Percentiles rank a stretch among this genome's conserved stretches.
Evolutionary conservation across 495 filamentous ascomycete genomes (phyloP).

Genomic region (Hypoxylon lienhwacheense): DNA sequence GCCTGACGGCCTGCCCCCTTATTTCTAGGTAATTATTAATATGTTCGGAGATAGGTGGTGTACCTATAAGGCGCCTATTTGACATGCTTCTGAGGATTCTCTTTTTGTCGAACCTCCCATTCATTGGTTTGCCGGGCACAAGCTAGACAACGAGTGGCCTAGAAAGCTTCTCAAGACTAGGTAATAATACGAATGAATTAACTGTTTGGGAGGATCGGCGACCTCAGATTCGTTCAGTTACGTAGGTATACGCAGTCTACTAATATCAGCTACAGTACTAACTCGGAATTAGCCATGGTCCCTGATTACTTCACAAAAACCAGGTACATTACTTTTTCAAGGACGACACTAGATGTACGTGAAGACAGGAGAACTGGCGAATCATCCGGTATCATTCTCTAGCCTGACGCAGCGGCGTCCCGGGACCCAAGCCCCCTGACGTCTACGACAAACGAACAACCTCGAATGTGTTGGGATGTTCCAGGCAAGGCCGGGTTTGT

Average conservation of each 20-base stretch:
- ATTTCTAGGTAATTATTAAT: too few relatives aligned
- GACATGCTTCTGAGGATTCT: conserved; percentile 2
- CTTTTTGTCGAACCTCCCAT: background rate
- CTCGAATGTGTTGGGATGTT: conserved; percentile 44
- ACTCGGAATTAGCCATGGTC: background rate
- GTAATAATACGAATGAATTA: conserved; percentile 1
- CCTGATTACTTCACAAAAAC: conserved; percentile 10
- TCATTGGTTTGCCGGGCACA: conserved; percentile 7
- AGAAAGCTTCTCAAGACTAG: conserved; percentile 8
- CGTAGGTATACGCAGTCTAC: too few relatives aligned
- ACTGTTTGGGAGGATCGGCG: background rate
- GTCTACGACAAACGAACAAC: conserved; percentile 16
- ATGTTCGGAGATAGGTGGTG: too few relatives aligned
- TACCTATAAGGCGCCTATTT: too few relatives aligned
- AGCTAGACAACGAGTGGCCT: conserved; percentile 13
- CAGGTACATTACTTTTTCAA: too few relatives aligned
- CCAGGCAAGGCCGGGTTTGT: conserved; percentile 41
- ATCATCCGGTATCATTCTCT: conserved; percentile 40
- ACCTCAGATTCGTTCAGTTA: conserved; percentile 6
- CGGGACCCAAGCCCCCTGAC: conserved; percentile 19
- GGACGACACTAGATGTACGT: too few relatives aligned
- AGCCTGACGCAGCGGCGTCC: conserved; percentile 26
- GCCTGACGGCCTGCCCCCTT: too few relatives aligned
- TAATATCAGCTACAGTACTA: background rate
- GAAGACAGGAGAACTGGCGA: too few relatives aligned